Evolutionary conservation across 2,329 filamentous ascomycete species (phyloP).

Genomic region (Cladosporium cucumerinum): DNA sequence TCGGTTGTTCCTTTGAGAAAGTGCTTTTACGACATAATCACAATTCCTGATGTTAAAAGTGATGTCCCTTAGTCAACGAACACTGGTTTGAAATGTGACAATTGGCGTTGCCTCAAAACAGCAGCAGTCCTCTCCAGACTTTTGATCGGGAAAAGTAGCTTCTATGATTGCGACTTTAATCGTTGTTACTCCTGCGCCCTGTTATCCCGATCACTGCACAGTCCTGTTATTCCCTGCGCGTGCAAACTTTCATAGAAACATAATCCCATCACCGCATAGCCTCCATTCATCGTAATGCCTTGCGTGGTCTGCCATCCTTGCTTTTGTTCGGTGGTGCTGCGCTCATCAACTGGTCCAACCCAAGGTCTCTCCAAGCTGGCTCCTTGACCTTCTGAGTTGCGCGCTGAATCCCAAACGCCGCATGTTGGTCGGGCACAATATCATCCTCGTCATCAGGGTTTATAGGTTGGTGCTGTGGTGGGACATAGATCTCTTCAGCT

Average conservation of each 20-base stretch:
- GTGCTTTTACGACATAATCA: background rate
- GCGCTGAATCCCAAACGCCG: slow-evolving; percentile 79
- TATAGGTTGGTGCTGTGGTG: slow-evolving; percentile 72
- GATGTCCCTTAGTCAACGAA: background rate
- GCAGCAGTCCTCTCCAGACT: background rate
- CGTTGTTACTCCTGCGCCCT: background rate
- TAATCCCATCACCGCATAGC: background rate
- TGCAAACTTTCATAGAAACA: background rate
- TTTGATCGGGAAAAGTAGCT: background rate
- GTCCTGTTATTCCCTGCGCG: background rate
- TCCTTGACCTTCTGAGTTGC: slow-evolving; percentile 71
- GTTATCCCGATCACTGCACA: background rate
- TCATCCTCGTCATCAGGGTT: slow-evolving; percentile 89
- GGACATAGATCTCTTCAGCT: slow-evolving; percentile 76
- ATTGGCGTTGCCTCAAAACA: background rate
- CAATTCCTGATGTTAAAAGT: background rate
- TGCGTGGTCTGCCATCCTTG: slow-evolving; percentile 10
- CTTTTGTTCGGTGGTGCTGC: slow-evolving; percentile 50
- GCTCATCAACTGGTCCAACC: slow-evolving; percentile 67
- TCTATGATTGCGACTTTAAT: background rate
- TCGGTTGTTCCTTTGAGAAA: background rate
- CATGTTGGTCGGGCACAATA: slow-evolving; percentile 82
- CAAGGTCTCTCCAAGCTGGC: slow-evolving; percentile 75
- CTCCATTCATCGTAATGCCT: slow-evolving; percentile 6
- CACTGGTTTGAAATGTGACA: background rate